These are phyloP conservation scores for Hanseniaspora mollemarum DNA, from an alignment of 805 yeast species.

Conservation along the genomic window DNA sequence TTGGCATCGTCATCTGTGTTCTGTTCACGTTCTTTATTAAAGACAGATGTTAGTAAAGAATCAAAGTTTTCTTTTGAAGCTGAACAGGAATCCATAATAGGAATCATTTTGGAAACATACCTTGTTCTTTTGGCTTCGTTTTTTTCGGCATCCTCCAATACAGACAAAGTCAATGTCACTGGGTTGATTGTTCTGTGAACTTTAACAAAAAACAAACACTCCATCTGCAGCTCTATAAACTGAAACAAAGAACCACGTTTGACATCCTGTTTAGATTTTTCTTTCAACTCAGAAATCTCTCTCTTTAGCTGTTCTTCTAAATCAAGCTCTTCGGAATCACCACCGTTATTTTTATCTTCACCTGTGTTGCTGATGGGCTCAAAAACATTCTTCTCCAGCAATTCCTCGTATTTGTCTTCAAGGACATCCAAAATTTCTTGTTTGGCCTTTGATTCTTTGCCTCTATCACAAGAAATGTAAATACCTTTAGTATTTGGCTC, in stretches of 20 bases:
- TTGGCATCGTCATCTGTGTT: constrained; percentile 21
- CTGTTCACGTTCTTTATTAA: constrained; percentile 50
- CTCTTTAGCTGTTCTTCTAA: constrained; percentile 66
- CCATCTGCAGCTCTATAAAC: constrained; percentile 53
- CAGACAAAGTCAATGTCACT: constrained; percentile 48
- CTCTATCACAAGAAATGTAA: constrained; percentile 78
- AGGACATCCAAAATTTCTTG: constrained; percentile 56
- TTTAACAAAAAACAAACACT: constrained; percentile 76
- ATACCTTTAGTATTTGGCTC: constrained; percentile 84
- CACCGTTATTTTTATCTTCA: constrained; percentile 19
- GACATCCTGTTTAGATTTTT: constrained; percentile 26
- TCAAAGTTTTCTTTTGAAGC: constrained; percentile 59
- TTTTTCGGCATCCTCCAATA: constrained; percentile 50
- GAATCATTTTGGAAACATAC: constrained; percentile 68
- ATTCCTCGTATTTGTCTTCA: constrained; percentile 40
- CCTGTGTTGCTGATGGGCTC: constrained; percentile 19
- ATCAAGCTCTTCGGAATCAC: constrained; percentile 36
- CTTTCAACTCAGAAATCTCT: constrained; percentile 58
- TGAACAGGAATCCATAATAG: constrained; percentile 62
- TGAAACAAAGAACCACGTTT: constrained; percentile 40
- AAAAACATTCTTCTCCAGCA: constrained; percentile 24
- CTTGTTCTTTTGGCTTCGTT: constrained; percentile 44
- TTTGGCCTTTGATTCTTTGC: constrained; percentile 66
- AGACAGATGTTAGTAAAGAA: constrained; percentile 47
- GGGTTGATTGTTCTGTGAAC: constrained; percentile 72